A percentile compares a stretch with the other conserved stretches of the same genome.
Evolutionary conservation across 2,329 filamentous ascomycete species (phyloP).

Genomic region (Sporothrix inflata): DNA sequence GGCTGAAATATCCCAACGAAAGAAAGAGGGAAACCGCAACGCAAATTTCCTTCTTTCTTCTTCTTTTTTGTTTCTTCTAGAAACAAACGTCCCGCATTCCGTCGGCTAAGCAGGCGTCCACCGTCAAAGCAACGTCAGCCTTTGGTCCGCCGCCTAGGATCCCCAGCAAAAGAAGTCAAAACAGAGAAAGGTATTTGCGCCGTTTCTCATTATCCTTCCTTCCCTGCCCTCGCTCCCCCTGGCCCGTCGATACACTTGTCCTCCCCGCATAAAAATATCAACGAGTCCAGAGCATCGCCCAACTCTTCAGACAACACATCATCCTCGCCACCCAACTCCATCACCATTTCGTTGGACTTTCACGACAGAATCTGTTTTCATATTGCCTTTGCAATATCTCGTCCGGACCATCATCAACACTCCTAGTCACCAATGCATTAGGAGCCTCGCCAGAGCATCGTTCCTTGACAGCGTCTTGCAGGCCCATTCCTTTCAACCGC

Average conservation of each 20-base stretch:
- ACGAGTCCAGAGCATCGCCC: background rate
- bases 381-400: background rate
- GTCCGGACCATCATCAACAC: background rate
- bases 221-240: background rate
- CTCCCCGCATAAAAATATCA: constrained; percentile 6
- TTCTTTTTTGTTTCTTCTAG: constrained; percentile 7
- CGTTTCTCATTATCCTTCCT: background rate
- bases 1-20: constrained; percentile 35
- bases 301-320: background rate
- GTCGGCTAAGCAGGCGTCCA: constrained; percentile 33
- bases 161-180: constrained; percentile 5
- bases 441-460: background rate
- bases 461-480: background rate
- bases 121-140: constrained; percentile 23
- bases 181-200: constrained; percentile 16
- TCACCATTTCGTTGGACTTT: background rate
- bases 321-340: background rate
- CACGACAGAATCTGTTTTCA: background rate
- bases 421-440: background rate
- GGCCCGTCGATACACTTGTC: background rate
- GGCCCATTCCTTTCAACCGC: background rate
- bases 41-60: background rate
- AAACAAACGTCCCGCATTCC: constrained; percentile 34
- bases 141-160: constrained; percentile 8
- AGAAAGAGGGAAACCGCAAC: background rate